Percentiles rank a stretch among this genome's conserved stretches.
These are phyloP conservation scores for Bretschneidera sinensis DNA, from an alignment of 345 rosid genomes.

Conservation along the genomic window DNA sequence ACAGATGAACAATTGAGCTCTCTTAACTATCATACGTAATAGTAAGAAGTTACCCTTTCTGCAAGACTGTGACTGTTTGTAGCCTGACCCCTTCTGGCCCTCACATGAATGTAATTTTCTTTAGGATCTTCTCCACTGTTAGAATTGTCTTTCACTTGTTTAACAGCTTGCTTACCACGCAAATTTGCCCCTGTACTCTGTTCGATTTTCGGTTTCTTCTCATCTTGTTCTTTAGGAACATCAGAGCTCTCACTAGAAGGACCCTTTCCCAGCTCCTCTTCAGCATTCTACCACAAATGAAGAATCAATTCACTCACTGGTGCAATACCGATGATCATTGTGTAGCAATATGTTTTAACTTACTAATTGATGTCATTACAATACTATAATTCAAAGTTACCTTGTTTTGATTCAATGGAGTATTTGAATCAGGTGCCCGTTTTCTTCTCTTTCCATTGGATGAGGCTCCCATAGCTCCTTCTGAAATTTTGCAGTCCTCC, in stretches of 20 bases:
- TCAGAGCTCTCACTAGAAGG: slow-evolving; percentile 41
- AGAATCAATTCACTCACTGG: slow-evolving; percentile 3
- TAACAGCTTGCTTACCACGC: slow-evolving; percentile 42
- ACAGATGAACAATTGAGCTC: background rate
- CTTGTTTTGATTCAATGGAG: slow-evolving; percentile 46
- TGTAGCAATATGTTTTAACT: background rate
- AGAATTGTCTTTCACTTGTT: slow-evolving; percentile 61
- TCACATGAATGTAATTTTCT: slow-evolving; percentile 82
- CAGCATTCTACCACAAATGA: slow-evolving; percentile 37
- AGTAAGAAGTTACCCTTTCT: slow-evolving; percentile 64
- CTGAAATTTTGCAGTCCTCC: slow-evolving; percentile 46
- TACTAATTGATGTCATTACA: background rate
- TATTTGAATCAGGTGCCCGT: slow-evolving; percentile 35
- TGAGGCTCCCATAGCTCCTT: slow-evolving; percentile 38
- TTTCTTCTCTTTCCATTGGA: slow-evolving; percentile 56
- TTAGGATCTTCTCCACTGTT: slow-evolving; percentile 61
- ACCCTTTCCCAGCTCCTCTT: slow-evolving; percentile 43
- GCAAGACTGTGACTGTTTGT: slow-evolving; percentile 98
- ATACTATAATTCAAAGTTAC: slow-evolving; percentile 32
- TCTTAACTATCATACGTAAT: background rate
- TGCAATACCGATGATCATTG: background rate
- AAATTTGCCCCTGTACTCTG: slow-evolving; percentile 33
- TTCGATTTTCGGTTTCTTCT: slow-evolving; percentile 58
- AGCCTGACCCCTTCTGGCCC: slow-evolving; percentile 97
- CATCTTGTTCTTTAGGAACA: slow-evolving; percentile 39